phyloP scores from a whole-genome alignment of 495 filamentous ascomycete species.

The Lasiosphaeria ovina region DNA sequence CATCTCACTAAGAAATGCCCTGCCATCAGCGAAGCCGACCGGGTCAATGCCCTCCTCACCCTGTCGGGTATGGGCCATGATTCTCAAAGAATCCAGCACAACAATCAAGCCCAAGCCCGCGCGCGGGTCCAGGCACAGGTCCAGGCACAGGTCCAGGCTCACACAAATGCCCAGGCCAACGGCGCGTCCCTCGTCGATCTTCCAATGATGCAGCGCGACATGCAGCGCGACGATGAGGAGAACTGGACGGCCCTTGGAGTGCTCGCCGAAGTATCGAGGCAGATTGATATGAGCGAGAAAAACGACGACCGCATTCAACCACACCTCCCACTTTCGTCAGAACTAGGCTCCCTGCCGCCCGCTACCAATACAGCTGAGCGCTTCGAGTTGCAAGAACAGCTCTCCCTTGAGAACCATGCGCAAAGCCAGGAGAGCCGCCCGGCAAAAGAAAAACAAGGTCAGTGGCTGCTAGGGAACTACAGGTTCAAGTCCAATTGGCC shows the following conservation, averaged over 20 bases:
- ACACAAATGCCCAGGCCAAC: slow-evolving; percentile 30
- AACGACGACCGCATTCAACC: slow-evolving; percentile 38
- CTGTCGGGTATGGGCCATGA: slow-evolving; percentile 40
- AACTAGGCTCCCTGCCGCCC: slow-evolving; percentile 2
- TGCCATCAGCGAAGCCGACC: slow-evolving; percentile 63
- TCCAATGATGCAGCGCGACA: slow-evolving; percentile 29
- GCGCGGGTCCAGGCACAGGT: slow-evolving; percentile 19
- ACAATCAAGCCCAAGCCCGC: slow-evolving; percentile 23
- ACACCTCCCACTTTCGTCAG: slow-evolving; percentile 9
- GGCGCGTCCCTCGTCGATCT: slow-evolving; percentile 26
- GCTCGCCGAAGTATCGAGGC: slow-evolving; percentile 77
- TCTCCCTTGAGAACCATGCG: slow-evolving; percentile 46
- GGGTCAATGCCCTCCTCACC: slow-evolving; percentile 60
- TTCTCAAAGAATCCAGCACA: slow-evolving; percentile 27
- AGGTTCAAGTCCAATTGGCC: not conserved
- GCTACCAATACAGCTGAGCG: slow-evolving; percentile 25
- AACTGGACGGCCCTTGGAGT: slow-evolving; percentile 75
- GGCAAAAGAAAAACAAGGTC: slow-evolving; percentile 35
- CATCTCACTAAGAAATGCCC: slow-evolving; percentile 82
- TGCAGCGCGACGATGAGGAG: slow-evolving; percentile 9
- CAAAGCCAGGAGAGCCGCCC: slow-evolving; percentile 35
- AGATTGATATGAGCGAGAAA: slow-evolving; percentile 56
- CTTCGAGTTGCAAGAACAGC: slow-evolving; percentile 52
- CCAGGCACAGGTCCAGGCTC: slow-evolving; percentile 41
- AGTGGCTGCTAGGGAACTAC: not conserved